A percentile compares a stretch with the other conserved stretches of the same genome.
These are phyloP conservation scores for Cutaneotrichosporon sp. DNA, from an alignment of 1,284 basidiomycete species.

Conservation along the genomic window DNA sequence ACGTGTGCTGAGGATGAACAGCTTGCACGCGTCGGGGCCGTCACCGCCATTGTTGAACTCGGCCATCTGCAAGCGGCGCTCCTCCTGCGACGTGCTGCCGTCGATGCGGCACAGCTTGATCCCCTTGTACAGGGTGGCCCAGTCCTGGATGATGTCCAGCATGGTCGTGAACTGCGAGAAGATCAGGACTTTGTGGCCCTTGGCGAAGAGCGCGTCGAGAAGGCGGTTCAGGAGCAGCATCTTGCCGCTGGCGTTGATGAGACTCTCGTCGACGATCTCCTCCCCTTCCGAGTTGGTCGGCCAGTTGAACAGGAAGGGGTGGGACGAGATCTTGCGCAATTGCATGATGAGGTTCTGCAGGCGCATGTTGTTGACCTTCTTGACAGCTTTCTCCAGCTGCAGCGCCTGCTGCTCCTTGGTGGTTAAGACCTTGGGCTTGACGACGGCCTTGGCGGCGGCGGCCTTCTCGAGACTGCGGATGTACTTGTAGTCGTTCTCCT, in stretches of 20 bases:
- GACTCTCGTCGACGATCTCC: conserved; percentile 67
- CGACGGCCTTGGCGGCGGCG: neutral
- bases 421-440: conserved; percentile 6
- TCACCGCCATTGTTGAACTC: conserved; percentile 83
- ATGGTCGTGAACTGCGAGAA: conserved; percentile 95
- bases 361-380: conserved; percentile 84
- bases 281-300: conserved; percentile 66
- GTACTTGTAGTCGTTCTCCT: conserved; percentile 69
- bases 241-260: conserved; percentile 87
- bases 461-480: conserved; percentile 64
- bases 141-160: conserved; percentile 91
- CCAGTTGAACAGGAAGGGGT: conserved; percentile 92
- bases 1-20: conserved; percentile 90
- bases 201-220: conserved; percentile 76
- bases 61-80: conserved; percentile 80
- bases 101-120: conserved; percentile 89
- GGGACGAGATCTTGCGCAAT: conserved; percentile 79
- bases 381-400: conserved; percentile 65
- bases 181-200: conserved; percentile 85
- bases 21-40: conserved; percentile 65
- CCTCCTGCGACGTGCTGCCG: conserved; percentile 73
- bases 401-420: conserved; percentile 58
- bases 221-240: conserved; percentile 93
- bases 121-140: conserved; percentile 77
- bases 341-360: conserved; percentile 96